A percentile compares a stretch with the other conserved stretches of the same genome.
phyloP scores from a whole-genome alignment of 805 yeast genomes.

The Sugiyamaella valdiviana region DNA sequence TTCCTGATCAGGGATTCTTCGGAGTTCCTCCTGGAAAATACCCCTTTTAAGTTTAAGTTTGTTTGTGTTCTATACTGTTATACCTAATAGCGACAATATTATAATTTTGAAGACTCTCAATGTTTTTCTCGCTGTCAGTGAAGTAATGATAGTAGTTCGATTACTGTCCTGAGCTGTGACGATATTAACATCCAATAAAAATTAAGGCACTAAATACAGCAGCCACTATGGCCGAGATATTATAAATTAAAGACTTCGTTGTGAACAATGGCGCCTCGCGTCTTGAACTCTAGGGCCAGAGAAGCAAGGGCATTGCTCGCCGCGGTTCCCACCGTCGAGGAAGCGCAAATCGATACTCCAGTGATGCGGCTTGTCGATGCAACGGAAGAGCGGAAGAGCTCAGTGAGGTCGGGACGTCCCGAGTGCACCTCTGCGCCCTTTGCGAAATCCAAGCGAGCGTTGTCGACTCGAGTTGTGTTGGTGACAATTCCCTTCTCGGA shows the following conservation, averaged over 20 bases:
- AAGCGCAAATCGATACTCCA: neutral
- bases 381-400: neutral
- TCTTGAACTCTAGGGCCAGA: neutral
- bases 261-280: neutral
- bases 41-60: neutral
- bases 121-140: slow-evolving; percentile 6
- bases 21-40: neutral
- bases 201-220: no score
- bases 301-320: neutral
- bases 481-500: neutral
- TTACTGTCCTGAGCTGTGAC: no score
- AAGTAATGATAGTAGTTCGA: neutral
- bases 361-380: neutral
- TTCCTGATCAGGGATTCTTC: slow-evolving; percentile 17
- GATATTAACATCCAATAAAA: no score
- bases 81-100: neutral
- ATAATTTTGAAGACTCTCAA: neutral
- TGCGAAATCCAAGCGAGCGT: neutral
- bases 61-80: neutral
- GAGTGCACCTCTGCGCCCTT: neutral
- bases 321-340: neutral
- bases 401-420: neutral
- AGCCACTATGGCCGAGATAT: no score
- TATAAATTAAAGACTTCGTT: neutral
- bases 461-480: neutral